Conservation (phyloP, 352 stramenopile species). For the Pythium apleroticum region DNA sequence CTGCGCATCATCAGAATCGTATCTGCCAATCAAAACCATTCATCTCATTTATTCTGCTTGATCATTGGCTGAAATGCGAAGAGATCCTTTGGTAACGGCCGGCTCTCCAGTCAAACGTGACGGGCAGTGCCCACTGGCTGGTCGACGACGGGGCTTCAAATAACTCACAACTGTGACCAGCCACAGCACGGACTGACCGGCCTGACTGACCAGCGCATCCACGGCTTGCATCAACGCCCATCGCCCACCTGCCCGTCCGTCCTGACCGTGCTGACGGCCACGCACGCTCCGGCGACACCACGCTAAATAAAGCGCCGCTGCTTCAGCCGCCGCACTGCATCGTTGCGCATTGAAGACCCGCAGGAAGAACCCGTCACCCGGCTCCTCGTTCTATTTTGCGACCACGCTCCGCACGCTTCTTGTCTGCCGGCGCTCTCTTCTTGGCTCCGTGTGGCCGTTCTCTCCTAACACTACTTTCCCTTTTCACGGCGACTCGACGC, state of each 20-base stretch:
- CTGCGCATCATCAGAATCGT: constrained; percentile 1
- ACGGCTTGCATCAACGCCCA: constrained; percentile 14
- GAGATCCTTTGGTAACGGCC: constrained; percentile 9
- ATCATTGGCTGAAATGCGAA: constrained; percentile 14
- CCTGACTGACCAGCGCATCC: constrained; percentile 3
- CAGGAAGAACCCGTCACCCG: neutral
- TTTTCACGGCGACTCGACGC: neutral
- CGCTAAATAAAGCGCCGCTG: constrained; percentile 23
- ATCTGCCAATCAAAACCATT: constrained; percentile 10
- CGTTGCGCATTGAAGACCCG: constrained; percentile 1
- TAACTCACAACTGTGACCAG: constrained; percentile 28
- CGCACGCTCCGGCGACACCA: neutral
- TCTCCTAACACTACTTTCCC: neutral
- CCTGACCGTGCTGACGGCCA: too few relatives aligned
- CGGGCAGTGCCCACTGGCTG: constrained; percentile 20
- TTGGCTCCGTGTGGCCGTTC: too few relatives aligned
- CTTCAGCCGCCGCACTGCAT: neutral
- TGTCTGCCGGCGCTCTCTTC: too few relatives aligned
- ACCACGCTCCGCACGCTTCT: neutral
- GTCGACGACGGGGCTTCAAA: constrained; percentile 16
- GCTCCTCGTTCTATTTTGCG: constrained; percentile 1
- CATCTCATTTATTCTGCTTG: neutral
- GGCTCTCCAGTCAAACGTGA: constrained; percentile 12
- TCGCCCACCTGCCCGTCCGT: too few relatives aligned
- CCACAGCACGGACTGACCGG: neutral